Base-by-base conservation (phyloP, 371 early-diverging fungal genomes). In the Mucor piriformis region DNA sequence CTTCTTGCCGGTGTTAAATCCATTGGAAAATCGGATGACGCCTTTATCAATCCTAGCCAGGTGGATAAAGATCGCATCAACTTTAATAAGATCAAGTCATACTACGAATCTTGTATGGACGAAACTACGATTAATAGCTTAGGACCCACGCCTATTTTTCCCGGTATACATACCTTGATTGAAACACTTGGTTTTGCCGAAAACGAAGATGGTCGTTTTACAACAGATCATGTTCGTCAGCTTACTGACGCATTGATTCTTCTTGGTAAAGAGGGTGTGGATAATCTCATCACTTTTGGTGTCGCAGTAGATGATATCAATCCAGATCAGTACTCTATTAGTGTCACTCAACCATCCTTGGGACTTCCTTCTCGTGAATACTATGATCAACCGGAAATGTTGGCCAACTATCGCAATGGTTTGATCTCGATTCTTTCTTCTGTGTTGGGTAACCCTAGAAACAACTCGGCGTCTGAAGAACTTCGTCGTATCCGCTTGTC, bases 61-160 rank as follows among this genome's bases (percentile, higher is more conserved):
- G 47, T 42, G 13, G 62, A 65, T 10, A 53, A 61, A 11, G 81
- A 73, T 35, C 54, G 63, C 13, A 51, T 60, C 12, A 82, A 80
- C 38, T 83, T 84, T 40, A 62, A 68, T 16, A 74, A 77, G 51
- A 42, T 84, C 6, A 70, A 81, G 44, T 35, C 63, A 16, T 79
- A 80, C 3, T 88, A 83, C 51, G 42, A 52, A 18, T 67, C 84
- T 18, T 87, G 88, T 46, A 82, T 84, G 77, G 66, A 87, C 44
- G 77, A 76, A 35, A 63, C 61, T 0, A 43, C 50, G 1, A 76
- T 87, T 18, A 61, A 74, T 25, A 35, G 58, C 10, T 53, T 72
- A 3, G 85, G 87, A 3, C 76, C 80, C 2, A 66, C 73, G 4
- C 88, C 87, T 2, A 52, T 87, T 0, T 65, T 70, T 21, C 34